Evolutionary conservation across 2,329 filamentous ascomycete species (phyloP).

Genomic region (Corynespora cassiicola): DNA sequence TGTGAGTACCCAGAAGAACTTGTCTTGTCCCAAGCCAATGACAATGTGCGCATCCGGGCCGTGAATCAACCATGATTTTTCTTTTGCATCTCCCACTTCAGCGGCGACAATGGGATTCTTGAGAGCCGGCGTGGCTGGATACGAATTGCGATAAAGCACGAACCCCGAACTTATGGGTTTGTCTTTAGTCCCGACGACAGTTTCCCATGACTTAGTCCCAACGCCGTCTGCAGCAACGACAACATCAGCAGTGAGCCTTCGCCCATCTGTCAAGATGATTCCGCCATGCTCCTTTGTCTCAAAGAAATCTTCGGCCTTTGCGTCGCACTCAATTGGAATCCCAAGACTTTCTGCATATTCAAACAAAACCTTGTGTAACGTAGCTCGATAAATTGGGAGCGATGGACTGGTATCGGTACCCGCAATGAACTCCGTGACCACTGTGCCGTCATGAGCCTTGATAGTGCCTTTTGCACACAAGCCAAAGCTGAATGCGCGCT

Average conservation of each 20-base stretch:
- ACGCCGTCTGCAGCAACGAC: constrained; percentile 13
- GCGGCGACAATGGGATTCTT: too few relatives aligned
- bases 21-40: too few relatives aligned
- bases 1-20: too few relatives aligned
- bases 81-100: too few relatives aligned
- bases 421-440: neutral
- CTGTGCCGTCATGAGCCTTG: constrained; percentile 5
- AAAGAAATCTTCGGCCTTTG: constrained; percentile 4
- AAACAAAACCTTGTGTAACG: constrained; percentile 4
- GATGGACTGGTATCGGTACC: neutral
- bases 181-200: constrained; percentile 6
- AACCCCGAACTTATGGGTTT: constrained; percentile 9
- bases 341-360: constrained; percentile 5
- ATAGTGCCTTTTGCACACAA: constrained; percentile 1
- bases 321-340: constrained; percentile 5
- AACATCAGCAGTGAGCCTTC: constrained; percentile 6
- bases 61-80: too few relatives aligned
- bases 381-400: constrained; percentile 3
- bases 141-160: constrained; percentile 1
- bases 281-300: constrained; percentile 5
- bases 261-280: constrained; percentile 4
- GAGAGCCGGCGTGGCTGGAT: too few relatives aligned
- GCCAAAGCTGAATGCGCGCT: constrained; percentile 1
- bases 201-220: constrained; percentile 9
- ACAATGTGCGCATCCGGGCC: too few relatives aligned